Evolutionary conservation across 2,329 filamentous ascomycete species (phyloP).

Genomic region (Davidsoniella virescens): DNA sequence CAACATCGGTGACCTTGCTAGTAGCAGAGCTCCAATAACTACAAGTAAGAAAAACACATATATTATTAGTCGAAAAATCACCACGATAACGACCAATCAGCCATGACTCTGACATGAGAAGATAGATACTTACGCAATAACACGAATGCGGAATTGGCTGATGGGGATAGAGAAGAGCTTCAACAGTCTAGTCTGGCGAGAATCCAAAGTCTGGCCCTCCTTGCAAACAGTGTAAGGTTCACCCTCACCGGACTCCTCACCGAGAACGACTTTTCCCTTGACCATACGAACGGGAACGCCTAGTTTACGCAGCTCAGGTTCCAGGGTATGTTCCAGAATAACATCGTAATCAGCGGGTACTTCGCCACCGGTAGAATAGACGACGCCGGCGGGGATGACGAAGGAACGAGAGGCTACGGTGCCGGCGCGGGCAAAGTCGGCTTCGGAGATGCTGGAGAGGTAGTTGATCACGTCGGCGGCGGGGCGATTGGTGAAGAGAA

Average conservation of each 20-base stretch:
- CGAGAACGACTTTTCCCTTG: conserved; percentile 71
- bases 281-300: conserved; percentile 80
- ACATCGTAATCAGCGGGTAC: conserved; percentile 68
- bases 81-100: too few relatives aligned
- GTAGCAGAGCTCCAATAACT: conserved; percentile 48
- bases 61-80: neutral
- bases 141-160: conserved; percentile 73
- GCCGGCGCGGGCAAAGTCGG: conserved; percentile 86
- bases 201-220: conserved; percentile 72
- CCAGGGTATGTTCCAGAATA: conserved; percentile 70
- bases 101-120: neutral
- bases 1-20: conserved; percentile 41
- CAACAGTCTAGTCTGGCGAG: conserved; percentile 78
- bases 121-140: conserved; percentile 48
- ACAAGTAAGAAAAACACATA: conserved; percentile 8
- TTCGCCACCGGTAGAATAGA: conserved; percentile 69
- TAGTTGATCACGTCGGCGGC: conserved; percentile 51
- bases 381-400: conserved; percentile 64
- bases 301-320: conserved; percentile 77
- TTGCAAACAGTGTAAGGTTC: conserved; percentile 63
- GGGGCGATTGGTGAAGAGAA: conserved; percentile 74
- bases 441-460: conserved; percentile 55
- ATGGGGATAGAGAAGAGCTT: conserved; percentile 87
- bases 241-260: conserved; percentile 34
- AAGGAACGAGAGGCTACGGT: conserved; percentile 58